A percentile compares a stretch with the other conserved stretches of the same genome.
phyloP scores from a whole-genome alignment of 768 basidiomycete species.

The Sporobolomyces pararoseus region DNA sequence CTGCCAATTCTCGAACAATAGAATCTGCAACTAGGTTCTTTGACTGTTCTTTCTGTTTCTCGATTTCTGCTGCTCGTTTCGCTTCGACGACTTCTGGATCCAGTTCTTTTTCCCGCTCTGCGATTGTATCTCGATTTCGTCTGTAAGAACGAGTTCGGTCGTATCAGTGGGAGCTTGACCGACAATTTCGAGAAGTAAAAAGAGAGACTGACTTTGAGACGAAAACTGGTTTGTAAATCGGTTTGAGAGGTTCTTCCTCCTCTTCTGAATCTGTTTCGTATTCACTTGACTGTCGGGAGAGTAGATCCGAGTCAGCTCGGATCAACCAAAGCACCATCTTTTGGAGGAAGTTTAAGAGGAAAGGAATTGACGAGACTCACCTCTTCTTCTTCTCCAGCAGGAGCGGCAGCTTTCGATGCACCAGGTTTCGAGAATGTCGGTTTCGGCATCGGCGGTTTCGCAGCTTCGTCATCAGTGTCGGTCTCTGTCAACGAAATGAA shows the following conservation, averaged over 20 bases:
- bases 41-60: conserved; percentile 79
- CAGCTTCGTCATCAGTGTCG: conserved; percentile 49
- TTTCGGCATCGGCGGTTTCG: conserved; percentile 45
- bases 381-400: conserved; percentile 23
- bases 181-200: conserved; percentile 42
- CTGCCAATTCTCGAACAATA: conserved; percentile 81
- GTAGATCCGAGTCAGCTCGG: no score
- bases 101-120: conserved; percentile 62
- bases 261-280: conserved; percentile 67
- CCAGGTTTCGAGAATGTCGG: conserved; percentile 6
- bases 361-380: conserved; percentile 1
- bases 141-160: neutral
- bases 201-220: conserved; percentile 71
- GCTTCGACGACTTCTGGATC: conserved; percentile 71
- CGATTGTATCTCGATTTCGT: conserved; percentile 56
- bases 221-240: conserved; percentile 85
- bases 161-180: neutral
- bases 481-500: conserved; percentile 52
- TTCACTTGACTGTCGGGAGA: conserved; percentile 67
- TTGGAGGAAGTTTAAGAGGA: neutral
- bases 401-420: conserved; percentile 15
- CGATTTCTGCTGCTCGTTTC: conserved; percentile 68
- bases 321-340: no score
- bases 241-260: conserved; percentile 68
- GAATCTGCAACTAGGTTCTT: conserved; percentile 92